Percentiles rank a stretch among this genome's conserved stretches.
Conservation (phyloP, 2,329 filamentous ascomycete species). For the Mariannaea sp. region DNA sequence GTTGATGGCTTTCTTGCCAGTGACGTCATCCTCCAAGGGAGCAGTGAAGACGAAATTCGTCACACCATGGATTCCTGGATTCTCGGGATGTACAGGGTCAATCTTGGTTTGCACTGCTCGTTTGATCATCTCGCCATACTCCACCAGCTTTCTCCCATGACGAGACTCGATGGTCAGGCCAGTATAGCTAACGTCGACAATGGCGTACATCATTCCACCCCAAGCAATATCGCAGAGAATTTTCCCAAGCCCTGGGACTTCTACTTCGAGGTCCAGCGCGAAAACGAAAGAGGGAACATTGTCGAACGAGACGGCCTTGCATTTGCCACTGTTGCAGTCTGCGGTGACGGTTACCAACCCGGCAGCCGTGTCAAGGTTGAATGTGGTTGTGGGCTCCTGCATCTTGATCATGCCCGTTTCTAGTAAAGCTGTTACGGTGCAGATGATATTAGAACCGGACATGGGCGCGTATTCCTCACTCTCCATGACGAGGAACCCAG, state of each 20-base stretch:
- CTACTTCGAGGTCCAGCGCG: constrained; percentile 44
- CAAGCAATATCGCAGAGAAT: constrained; percentile 52
- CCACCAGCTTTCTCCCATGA: constrained; percentile 44
- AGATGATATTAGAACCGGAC: constrained; percentile 53
- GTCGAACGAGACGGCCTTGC: constrained; percentile 50
- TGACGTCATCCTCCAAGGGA: constrained; percentile 33
- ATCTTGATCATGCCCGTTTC: constrained; percentile 54
- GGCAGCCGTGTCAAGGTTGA: constrained; percentile 51
- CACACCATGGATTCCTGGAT: constrained; percentile 47
- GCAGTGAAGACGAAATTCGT: constrained; percentile 46
- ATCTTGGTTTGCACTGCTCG: constrained; percentile 42
- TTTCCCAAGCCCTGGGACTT: constrained; percentile 48
- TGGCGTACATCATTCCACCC: constrained; percentile 52
- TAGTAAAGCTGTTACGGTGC: constrained; percentile 50
- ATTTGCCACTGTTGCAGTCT: constrained; percentile 49
- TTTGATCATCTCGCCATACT: constrained; percentile 50
- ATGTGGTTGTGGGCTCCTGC: constrained; percentile 48
- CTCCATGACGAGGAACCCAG: constrained; percentile 53
- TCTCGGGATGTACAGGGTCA: constrained; percentile 50
- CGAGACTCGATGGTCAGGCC: constrained; percentile 43
- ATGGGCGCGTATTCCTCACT: constrained; percentile 48
- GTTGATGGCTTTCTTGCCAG: constrained; percentile 42
- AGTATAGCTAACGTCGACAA: constrained; percentile 47
- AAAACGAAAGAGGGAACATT: constrained; percentile 52
- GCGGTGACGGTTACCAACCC: constrained; percentile 49